Evolutionary conservation across 495 filamentous ascomycete genomes (phyloP).

Genomic region (Cairneyella variabilis): DNA sequence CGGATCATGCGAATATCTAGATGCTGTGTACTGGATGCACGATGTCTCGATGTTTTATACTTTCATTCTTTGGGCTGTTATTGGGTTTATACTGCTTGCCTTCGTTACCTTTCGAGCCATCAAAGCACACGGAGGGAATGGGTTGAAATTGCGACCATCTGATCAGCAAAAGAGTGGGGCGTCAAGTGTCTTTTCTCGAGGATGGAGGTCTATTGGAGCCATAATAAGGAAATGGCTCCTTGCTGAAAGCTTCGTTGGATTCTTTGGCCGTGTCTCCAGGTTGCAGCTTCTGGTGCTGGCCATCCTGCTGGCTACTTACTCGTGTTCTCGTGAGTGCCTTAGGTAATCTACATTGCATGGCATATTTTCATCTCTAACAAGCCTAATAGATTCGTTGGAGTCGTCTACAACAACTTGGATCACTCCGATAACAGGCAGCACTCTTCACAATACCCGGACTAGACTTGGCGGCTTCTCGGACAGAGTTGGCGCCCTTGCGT

Average conservation of each 20-base stretch:
- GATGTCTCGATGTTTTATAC: constrained; percentile 57
- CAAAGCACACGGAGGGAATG: not conserved
- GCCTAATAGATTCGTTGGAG: no score
- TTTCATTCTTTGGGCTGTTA: constrained; percentile 56
- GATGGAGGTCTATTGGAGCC: not conserved
- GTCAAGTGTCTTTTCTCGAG: not conserved
- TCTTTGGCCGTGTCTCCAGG: constrained; percentile 30
- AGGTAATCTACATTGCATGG: constrained; percentile 19
- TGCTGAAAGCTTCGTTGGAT: constrained; percentile 12
- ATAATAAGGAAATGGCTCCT: constrained; percentile 16
- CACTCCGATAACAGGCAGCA: no score
- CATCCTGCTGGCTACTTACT: constrained; percentile 48
- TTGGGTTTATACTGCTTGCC: constrained; percentile 40
- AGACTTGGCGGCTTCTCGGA: constrained; percentile 58
- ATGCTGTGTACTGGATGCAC: constrained; percentile 56
- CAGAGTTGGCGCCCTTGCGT: constrained; percentile 60
- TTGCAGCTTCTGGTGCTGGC: constrained; percentile 48
- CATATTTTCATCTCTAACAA: no score
- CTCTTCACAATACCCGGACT: constrained; percentile 56
- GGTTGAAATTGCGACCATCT: not conserved
- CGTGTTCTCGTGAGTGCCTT: constrained; percentile 47
- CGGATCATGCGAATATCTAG: constrained; percentile 61
- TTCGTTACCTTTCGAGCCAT: not conserved
- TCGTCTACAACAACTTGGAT: no score
- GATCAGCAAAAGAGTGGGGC: not conserved